Evolutionary conservation across 2,329 filamentous ascomycete species (phyloP), one percentile per base, ranked within the genome.

Genomic region (Verticillium alfalfae): DNA sequence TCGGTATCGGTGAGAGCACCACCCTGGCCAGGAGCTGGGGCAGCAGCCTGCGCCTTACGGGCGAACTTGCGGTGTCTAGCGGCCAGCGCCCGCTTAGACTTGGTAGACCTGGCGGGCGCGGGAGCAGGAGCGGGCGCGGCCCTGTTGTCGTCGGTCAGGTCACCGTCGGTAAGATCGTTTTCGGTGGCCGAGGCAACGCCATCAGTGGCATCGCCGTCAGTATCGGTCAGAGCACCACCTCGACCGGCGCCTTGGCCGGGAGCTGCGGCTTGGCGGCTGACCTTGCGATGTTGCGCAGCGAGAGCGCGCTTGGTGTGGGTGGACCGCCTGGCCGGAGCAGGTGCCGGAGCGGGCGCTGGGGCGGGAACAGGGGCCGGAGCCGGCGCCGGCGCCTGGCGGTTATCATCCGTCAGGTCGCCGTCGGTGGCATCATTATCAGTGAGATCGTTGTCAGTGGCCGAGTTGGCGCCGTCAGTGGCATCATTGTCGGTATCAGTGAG

Each of bases 1-100:
- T 49, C 26, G 73, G 74, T 62, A 26, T 26, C 59, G 5, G 38
- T 59, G 39, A 34, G 56, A 41, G 38, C 61, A 41, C 41, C 61
- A 45, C 72, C 67, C 16, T 56, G 61, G 10, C 41, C 62, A 10
- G 62, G 64, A n/a, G 63, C 66, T 2, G 45, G 45, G 26, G n/a
- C 45, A 10, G 10, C 18, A 52, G 45, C 45, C 45, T 52, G 45
- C 22, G 45, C 45, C 45, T 18, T 52, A 18, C 45, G 45, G 45
- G 16, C 18, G n/a, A 52, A 52, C 18, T 52, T 52, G 45, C 45
- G 45, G 18, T 52, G 45, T 9, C 45, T 22, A 5, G 45, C 45
- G 45, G 45, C 45, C 9, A 52, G 45, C 12, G 45, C 18, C 13
- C 45, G 45, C 18, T 52, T 52, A 13, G 45, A 52, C 45, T 52